phyloP scores from a whole-genome alignment of 768 basidiomycete genomes.

The Xerocomellus intermedius region DNA sequence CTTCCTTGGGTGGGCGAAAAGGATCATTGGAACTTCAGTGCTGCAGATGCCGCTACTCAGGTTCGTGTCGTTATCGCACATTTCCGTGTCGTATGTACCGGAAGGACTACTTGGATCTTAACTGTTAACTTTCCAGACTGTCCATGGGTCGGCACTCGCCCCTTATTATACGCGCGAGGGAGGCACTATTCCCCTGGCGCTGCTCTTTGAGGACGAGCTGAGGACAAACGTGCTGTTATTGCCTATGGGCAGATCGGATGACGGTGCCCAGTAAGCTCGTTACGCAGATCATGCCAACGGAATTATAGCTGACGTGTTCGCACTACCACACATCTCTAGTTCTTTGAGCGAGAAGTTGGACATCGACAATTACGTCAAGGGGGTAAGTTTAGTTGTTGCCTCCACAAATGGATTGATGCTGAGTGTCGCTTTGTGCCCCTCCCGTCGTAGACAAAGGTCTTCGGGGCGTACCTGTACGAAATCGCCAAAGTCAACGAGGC shows the following conservation, averaged over 20 bases:
- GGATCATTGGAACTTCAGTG: slow-evolving; percentile 86
- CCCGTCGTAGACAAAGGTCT: slow-evolving; percentile 12
- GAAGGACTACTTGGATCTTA: not conserved
- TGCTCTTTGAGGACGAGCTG: slow-evolving; percentile 82
- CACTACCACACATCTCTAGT: not conserved
- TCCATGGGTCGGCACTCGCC: slow-evolving; percentile 36
- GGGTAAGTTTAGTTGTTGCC: no score
- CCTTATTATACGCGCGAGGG: slow-evolving; percentile 66
- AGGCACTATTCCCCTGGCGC: slow-evolving; percentile 84
- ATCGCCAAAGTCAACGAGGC: not conserved
- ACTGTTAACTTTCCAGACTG: not conserved
- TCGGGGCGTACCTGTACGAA: slow-evolving; percentile 14
- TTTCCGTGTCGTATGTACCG: not conserved
- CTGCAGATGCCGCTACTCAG: slow-evolving; percentile 77
- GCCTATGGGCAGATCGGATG: slow-evolving; percentile 89
- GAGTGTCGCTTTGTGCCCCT: not conserved
- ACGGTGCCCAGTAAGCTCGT: slow-evolving; percentile 74
- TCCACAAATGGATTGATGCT: slow-evolving; percentile 26
- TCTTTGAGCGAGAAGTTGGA: not conserved
- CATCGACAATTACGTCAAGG: no score
- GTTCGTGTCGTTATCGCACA: slow-evolving; percentile 26
- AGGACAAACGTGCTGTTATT: slow-evolving; percentile 79
- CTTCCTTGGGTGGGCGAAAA: slow-evolving; percentile 81
- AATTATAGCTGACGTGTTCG: not conserved
- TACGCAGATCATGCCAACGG: not conserved